Conservation (phyloP, 2,329 filamentous ascomycete species). For the Rhynchosporium secalis region DNA sequence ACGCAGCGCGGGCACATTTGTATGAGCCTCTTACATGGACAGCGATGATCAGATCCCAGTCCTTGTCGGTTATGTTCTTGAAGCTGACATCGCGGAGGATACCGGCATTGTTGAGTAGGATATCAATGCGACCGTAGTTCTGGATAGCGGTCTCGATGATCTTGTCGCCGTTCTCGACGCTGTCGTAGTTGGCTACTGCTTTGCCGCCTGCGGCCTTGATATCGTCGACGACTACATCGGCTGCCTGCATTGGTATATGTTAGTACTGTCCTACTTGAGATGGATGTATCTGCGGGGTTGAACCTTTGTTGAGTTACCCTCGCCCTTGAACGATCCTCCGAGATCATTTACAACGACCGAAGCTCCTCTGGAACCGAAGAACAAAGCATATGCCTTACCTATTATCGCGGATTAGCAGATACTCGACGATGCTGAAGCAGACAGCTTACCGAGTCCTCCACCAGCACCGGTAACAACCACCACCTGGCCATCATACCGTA, state of each 20-base stretch:
- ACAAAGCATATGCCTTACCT: slow-evolving; percentile 79
- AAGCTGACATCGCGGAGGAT: slow-evolving; percentile 92
- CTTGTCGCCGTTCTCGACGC: slow-evolving; percentile 86
- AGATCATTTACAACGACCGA: slow-evolving; percentile 97
- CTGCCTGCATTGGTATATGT: slow-evolving; percentile 54
- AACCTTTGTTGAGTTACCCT: slow-evolving; percentile 85
- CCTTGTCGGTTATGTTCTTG: slow-evolving; percentile 96
- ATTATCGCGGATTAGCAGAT: slow-evolving; percentile 48
- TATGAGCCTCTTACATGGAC: slow-evolving; percentile 93
- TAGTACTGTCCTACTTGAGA: slow-evolving; percentile 13
- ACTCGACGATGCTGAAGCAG: background rate
- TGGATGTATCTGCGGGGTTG: slow-evolving; percentile 13
- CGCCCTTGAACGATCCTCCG: slow-evolving; percentile 88
- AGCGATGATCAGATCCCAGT: slow-evolving; percentile 93
- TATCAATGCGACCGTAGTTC: slow-evolving; percentile 81
- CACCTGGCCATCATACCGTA: slow-evolving; percentile 84
- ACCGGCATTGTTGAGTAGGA: slow-evolving; percentile 97
- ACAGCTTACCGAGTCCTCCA: slow-evolving; percentile 61
- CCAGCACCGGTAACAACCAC: slow-evolving; percentile 87
- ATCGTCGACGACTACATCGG: slow-evolving; percentile 79
- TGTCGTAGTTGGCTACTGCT: slow-evolving; percentile 96
- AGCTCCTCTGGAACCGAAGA: slow-evolving; percentile 87
- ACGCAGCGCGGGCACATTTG: slow-evolving; percentile 92
- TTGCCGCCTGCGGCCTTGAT: slow-evolving; percentile 89
- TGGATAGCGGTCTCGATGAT: slow-evolving; percentile 90